Evolutionary conservation across 805 yeast genomes (phyloP), one percentile per base, ranked within the genome.

Genomic region (Metschnikowia chrysomelidarum): DNA sequence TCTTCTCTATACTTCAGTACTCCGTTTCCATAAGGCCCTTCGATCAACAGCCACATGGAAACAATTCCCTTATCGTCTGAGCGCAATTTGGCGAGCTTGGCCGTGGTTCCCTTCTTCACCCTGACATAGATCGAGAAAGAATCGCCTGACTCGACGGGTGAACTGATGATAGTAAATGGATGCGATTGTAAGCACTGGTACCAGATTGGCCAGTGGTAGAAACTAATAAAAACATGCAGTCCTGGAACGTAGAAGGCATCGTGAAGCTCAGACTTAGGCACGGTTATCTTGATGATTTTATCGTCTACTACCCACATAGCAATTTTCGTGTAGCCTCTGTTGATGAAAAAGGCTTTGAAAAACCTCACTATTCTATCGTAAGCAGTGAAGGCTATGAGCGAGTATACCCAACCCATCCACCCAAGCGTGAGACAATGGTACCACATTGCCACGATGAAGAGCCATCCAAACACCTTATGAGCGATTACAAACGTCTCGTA

Each of bases 351-450:
- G 14, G 43, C 40, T 38, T 45, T 45, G 26, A 43, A 30, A 7
- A 39, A 24, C 7, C 51, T 21, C 22, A 45, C 36, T 12, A 24
- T 30, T 11, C 51, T 32, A 27, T 47, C 51, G 19, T 40, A 47
- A 3, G 32, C 46, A 6, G 46, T 43, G 15, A 43, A 27, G 1
- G 46, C 51, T 15, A 47, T 43, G 3, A 47, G 32, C 5, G 49
- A 34, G 30, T 47, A 47, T 3, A 47, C 46, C 51, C 51, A 47
- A 16, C 49, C 51, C 51, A 47, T 45, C 51, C 51, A 47, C 24
- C 51, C 51, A 15, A 47, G 31, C 5, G 14, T 32, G 19, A 19
- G 19, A 22, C 49, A 47, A 30, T 47, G 51, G 33, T 45, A 45
- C 47, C 49, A 47, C 51, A 47, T 47, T 19, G 48, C 27, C n/a